Evolutionary conservation across 495 filamentous ascomycete genomes (phyloP), one percentile per base, ranked within the genome.

Genomic region (Darksidea phi): DNA sequence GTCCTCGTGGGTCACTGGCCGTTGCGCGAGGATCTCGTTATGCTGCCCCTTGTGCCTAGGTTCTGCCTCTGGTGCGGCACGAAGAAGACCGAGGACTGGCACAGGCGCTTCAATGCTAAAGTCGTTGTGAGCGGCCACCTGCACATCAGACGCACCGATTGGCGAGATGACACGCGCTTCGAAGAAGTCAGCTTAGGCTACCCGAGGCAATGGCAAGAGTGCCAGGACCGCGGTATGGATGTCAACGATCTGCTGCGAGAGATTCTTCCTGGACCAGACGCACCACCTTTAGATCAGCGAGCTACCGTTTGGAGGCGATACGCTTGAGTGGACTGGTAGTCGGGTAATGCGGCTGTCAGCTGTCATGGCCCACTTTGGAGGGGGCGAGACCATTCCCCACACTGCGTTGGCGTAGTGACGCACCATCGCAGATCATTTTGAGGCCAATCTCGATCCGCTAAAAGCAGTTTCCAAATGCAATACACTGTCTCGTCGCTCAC

Each of bases 21-120:
- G 10, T 57, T 75, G 51, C 62, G 73, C n/a, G 58, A 73, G 38
- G 73, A 74, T 54, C 67, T 73, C n/a, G 68, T 75, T 47, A 66
- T 67, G 57, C 61, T 75, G 25, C 50, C 50, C n/a, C 63, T 60
- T 18, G 63, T 75, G 6, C 73, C 73, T 0, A 57, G 73, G 5
- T 75, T 75, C 63, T 60, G 49, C 28, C 37, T 74, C 0, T 75
- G 73, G 73, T 75, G 73, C 50, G 73, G 73, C 26, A 74, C 73
- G 1, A 74, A 67, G 63, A 69, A 71, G 62, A 75, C 73, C 21
- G 66, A 73, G 20, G 65, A 74, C 54, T 75, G 73, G 73, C 73
- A 75, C 50, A 63, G 25, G 24, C 59, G 59, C 53, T 75, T 67
- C 48, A 71, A 71, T 32, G 73, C 72, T 2, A 72, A 72, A 47